phyloP scores from a whole-genome alignment of 129 eudicot species.

The Glebionis coronaria region DNA sequence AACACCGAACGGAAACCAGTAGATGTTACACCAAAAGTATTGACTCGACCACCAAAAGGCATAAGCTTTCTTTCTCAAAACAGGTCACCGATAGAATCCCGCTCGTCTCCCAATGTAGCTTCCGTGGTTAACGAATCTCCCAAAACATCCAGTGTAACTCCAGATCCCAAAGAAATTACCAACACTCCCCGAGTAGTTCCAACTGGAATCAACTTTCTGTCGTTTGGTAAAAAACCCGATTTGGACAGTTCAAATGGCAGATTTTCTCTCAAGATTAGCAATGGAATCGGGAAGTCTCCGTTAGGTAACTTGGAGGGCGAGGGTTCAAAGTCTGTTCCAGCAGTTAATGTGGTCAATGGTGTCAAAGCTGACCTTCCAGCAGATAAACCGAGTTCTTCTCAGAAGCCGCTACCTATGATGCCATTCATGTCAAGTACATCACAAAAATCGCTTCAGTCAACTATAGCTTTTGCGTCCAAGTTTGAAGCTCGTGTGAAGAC shows the following conservation, averaged over 20 bases:
- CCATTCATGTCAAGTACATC: conserved; percentile 48
- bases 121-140: conserved; percentile 21
- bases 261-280: conserved; percentile 14
- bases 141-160: conserved; percentile 13
- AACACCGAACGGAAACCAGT: conserved; percentile 20
- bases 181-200: conserved; percentile 35
- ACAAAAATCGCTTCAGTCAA: conserved; percentile 51
- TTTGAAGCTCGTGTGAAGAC: conserved; percentile 46
- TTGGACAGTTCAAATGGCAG: conserved; percentile 18
- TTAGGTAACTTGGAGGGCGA: conserved; percentile 21
- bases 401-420: conserved; percentile 32
- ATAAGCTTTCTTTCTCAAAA: conserved; percentile 43
- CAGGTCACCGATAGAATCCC: conserved; percentile 26
- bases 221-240: conserved; percentile 43
- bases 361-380: conserved; percentile 24
- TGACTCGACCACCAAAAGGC: conserved; percentile 51
- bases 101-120: conserved; percentile 25
- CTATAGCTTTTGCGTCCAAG: conserved; percentile 66
- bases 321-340: conserved; percentile 20
- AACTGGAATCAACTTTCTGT: conserved; percentile 56
- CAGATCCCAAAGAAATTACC: conserved; percentile 23
- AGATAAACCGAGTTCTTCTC: conserved; percentile 26
- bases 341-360: conserved; percentile 15
- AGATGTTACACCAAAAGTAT: conserved; percentile 22
- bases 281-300: conserved; percentile 31